Base-by-base conservation (phyloP, 441 rosid genomes). In the Populus tomentosa region DNA sequence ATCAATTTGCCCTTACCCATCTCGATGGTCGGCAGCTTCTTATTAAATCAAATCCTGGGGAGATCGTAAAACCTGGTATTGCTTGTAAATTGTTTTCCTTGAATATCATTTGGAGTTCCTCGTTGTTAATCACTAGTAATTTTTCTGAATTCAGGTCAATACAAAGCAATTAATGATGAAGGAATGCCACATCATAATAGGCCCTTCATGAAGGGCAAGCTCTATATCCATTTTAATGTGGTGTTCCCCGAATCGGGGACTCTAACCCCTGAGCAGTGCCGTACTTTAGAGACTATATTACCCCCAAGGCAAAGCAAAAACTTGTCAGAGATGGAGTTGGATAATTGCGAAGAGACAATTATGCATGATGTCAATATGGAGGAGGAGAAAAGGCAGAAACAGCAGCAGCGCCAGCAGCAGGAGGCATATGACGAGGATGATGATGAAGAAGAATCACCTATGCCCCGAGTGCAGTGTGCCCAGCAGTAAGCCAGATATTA, bases 191-290 rank as follows among this genome's bases (percentile, higher is more conserved):
- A 82, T 20, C 78, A 87, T 85, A 83, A 82, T 67, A 85, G 92
- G 79, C 87, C 96, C 0, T 92, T 94, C 89, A 91, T 91, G 93
- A 92, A 84, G 84, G 97, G 96, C 14, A 91, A 89, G 75, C 86
- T 94, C 11, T 94, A 90, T 85, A 87, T 94, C 79, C 91, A 91
- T 77, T 92, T 90, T 80, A 84, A 84, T 0, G 94, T 92, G 5
- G 94, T 84, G 3, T 92, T 94, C 86, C 96, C 96, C 0, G 93
- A 91, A 0, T 84, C 87, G 0, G 90, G 88, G 21, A 18, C 72
- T 33, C 82, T 94, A 35, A 81, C 83, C 78, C 81, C 85, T 1
- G 96, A 89, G 32, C 91, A 92, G 81, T 80, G 90, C 18, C 78
- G 79, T 72, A 83, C 88, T 23, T 68, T 92, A 7, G 92, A 89